Conservation (phyloP, 75 land plant genomes). For the Cupressus sempervirens region DNA sequence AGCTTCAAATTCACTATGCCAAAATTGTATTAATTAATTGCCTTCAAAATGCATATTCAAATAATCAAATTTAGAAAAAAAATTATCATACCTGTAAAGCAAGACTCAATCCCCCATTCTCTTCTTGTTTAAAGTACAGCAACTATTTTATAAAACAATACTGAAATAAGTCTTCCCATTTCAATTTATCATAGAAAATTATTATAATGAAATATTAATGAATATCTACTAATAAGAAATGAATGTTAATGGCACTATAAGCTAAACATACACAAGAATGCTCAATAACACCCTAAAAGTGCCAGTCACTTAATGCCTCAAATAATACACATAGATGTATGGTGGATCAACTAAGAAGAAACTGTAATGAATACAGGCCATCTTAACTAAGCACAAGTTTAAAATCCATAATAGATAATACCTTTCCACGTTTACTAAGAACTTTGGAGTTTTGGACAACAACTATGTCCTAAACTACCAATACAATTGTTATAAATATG, state of each 20-base stretch:
- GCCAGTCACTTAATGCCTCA: neutral
- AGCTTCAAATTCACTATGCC: neutral
- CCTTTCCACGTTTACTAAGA: neutral
- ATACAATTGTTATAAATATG: neutral
- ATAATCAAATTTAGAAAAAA: neutral
- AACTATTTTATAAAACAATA: conserved; percentile 44
- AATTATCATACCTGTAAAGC: conserved; percentile 73
- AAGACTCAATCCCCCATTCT: conserved; percentile 83
- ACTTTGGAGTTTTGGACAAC: neutral
- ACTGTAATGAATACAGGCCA: neutral
- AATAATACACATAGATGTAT: neutral
- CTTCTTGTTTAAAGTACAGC: conserved; percentile 89
- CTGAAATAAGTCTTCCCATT: neutral
- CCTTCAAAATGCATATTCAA: neutral
- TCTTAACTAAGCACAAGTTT: neutral
- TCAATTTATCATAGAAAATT: neutral
- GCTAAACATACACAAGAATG: neutral
- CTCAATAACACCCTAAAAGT: neutral
- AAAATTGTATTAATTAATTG: neutral
- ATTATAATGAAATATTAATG: neutral
- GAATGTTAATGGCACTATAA: neutral
- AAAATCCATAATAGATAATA: conserved; percentile 6
- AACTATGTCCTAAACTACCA: neutral
- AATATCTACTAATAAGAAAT: neutral
- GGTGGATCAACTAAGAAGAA: neutral